These are phyloP conservation scores for Coniella vitis DNA, from an alignment of 2,329 filamentous ascomycete genomes.

Conservation along the genomic window DNA sequence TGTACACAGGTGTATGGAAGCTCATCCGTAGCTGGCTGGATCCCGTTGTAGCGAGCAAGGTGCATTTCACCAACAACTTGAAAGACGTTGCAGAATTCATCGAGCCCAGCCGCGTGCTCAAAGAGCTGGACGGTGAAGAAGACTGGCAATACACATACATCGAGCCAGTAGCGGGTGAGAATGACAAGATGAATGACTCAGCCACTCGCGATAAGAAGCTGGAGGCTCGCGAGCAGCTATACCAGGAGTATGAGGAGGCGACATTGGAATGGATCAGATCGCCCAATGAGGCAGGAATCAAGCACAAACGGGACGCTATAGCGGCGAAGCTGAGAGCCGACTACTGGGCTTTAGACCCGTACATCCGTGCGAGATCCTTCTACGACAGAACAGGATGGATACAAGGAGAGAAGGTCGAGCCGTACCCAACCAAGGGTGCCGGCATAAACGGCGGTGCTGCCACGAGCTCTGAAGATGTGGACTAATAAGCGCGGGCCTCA, in stretches of 20 bases:
- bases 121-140: conserved; percentile 80
- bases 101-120: conserved; percentile 60
- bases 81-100: conserved; percentile 77
- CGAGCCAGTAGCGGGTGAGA: conserved; percentile 71
- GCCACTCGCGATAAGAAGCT: conserved; percentile 58
- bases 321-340: conserved; percentile 59
- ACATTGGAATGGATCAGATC: conserved; percentile 69
- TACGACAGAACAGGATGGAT: conserved; percentile 80
- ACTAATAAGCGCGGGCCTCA: conserved; percentile 21
- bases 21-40: conserved; percentile 96
- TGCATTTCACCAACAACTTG: conserved; percentile 82
- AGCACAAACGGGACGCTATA: conserved; percentile 52
- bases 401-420: conserved; percentile 61
- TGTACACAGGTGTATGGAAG: conserved; percentile 71
- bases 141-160: conserved; percentile 77
- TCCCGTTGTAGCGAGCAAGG: conserved; percentile 88
- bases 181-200: conserved; percentile 63
- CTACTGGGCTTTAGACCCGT: conserved; percentile 89
- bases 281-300: conserved; percentile 39
- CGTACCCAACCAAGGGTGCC: conserved; percentile 45
- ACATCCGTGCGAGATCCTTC: conserved; percentile 71
- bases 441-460: conserved; percentile 22
- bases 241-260: conserved; percentile 64
- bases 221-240: conserved; percentile 56
- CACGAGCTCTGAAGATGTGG: conserved; percentile 39